A percentile compares a stretch with the other conserved stretches of the same genome.
These are phyloP conservation scores for Albizia julibrissin DNA, from an alignment of 306 rosid species.

Conservation along the genomic window DNA sequence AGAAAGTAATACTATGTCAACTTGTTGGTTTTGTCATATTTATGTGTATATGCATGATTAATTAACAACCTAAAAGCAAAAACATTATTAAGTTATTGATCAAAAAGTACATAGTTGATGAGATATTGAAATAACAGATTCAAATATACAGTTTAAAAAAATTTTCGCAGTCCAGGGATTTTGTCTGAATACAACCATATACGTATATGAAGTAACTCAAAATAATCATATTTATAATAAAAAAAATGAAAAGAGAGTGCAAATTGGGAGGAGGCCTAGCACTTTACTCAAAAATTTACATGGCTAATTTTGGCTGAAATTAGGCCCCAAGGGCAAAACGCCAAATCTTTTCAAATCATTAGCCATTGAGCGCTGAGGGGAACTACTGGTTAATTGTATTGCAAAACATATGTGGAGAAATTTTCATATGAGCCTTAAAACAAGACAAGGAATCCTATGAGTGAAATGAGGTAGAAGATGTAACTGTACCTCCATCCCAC, in stretches of 20 bases:
- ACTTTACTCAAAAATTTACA: background rate
- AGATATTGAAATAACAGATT: background rate
- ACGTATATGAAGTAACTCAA: background rate
- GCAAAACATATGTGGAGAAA: background rate
- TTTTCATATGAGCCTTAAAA: background rate
- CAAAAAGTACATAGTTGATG: background rate
- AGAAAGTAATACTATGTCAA: background rate
- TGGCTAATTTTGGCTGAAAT: background rate
- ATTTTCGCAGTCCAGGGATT: background rate
- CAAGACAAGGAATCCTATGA: background rate
- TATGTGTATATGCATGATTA: background rate
- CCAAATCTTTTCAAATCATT: background rate
- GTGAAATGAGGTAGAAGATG: conserved; percentile 28
- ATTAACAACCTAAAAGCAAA: background rate
- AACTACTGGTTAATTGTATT: background rate
- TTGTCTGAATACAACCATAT: background rate
- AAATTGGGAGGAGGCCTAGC: background rate
- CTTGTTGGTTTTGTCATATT: background rate
- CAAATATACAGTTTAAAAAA: background rate
- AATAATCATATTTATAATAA: background rate
- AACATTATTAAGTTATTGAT: background rate
- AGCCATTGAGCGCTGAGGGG: background rate
- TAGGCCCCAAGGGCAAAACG: background rate
- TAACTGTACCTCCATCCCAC: conserved; percentile 93
- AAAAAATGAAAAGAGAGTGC: background rate